Base-by-base conservation (phyloP, 148 eudicot species). In the Dianthus caryophyllus region DNA sequence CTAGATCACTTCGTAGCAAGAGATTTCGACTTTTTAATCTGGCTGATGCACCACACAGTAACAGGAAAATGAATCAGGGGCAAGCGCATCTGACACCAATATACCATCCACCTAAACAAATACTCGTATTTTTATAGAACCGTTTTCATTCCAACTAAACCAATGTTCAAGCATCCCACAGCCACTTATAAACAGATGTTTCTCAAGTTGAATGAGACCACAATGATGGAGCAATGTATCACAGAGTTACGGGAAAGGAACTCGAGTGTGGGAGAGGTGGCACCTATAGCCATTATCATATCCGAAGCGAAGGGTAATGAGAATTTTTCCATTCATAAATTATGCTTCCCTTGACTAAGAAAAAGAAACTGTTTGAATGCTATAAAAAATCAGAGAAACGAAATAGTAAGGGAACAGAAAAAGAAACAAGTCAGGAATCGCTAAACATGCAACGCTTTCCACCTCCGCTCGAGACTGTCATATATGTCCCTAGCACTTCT, bases 401-500 rank as follows among this genome's bases (percentile, higher is more conserved):
- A 5, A 11, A 36, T 2, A 16, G 29, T 7, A 22, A 49, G 60
- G 31, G 12, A 27, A 41, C 10, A 17, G 47, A 21, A 65, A 61
- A 65, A 31, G 18, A 21, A 21, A 17, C 2, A 54, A 65, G 65
- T 4, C 22, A 54, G 26, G 54, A 68, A 44, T 53, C 57, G 27
- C 52, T 70, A 57, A 43, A 21, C 67, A 73, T 69, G 76, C 9
- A 83, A 72, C 71, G 85, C 76, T 84, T 77, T 86, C 96, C 88
- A 85, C 72, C 80, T 86, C 79, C 75, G 72, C 56, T 71, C 69
- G 72, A 91, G 81, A 71, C 65, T 61, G 33, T 80, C 87, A 64
- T 84, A 91, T 31, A 72, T 29, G 56, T 89, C 96, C 51, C 80
- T 84, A 36, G 70, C 71, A 79, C 61, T 84, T 61, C 84, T 71